phyloP scores from a whole-genome alignment of 768 basidiomycete genomes.

The Dioszegia crocea region DNA sequence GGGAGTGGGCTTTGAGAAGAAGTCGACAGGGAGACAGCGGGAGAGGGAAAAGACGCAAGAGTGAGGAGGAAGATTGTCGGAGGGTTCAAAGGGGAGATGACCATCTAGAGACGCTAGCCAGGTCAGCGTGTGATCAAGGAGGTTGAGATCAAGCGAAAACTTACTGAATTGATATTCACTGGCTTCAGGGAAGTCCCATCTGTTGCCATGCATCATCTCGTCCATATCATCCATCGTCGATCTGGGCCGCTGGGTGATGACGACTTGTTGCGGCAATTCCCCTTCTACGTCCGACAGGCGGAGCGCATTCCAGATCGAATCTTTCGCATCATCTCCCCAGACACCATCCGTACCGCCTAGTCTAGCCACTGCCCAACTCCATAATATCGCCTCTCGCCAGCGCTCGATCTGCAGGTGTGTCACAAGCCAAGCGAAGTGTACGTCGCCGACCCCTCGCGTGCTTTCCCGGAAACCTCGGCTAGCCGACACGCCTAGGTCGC shows the following conservation, averaged over 20 bases:
- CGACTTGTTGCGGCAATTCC: conserved; percentile 6
- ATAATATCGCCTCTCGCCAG: conserved; percentile 47
- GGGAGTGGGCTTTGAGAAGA: conserved; percentile 8
- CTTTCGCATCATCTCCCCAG: conserved; percentile 29
- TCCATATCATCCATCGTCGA: conserved; percentile 28
- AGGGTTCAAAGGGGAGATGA: conserved; percentile 29
- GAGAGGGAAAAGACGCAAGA: conserved; percentile 19
- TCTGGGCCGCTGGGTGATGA: conserved; percentile 7
- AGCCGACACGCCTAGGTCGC: conserved; percentile 29
- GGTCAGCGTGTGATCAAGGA: background rate
- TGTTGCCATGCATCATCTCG: conserved; percentile 12
- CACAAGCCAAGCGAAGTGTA: conserved; percentile 41
- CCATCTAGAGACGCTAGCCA: conserved; percentile 44
- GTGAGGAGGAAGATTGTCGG: background rate
- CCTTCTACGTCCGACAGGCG: conserved; percentile 1
- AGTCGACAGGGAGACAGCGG: conserved; percentile 28
- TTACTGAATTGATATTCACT: conserved; percentile 34
- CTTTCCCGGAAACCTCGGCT: conserved; percentile 40
- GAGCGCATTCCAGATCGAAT: conserved; percentile 24
- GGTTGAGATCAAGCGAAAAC: no score
- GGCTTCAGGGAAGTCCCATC: conserved; percentile 28
- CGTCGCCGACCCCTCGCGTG: conserved; percentile 30
- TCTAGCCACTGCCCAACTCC: conserved; percentile 42
- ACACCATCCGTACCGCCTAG: conserved; percentile 29
- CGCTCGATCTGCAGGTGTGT: conserved; percentile 42